Percentiles rank a stretch among this genome's conserved stretches.
Conservation (phyloP, 306 rosid genomes). For the Cucumis hystrix region DNA sequence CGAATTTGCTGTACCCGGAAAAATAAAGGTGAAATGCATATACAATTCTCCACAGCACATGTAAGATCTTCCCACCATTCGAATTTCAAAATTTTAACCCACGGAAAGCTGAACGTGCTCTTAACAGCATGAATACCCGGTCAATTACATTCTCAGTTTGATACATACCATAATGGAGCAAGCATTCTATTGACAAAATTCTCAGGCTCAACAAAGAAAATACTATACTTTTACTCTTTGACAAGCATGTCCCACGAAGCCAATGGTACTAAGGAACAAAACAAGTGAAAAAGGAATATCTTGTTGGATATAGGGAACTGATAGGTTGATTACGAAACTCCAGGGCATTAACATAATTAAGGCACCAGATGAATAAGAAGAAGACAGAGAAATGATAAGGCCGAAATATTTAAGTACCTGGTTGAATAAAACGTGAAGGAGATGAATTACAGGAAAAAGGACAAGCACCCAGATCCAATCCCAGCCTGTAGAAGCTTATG, state of each 20-base stretch:
- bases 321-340: not conserved
- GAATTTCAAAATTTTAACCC: not conserved
- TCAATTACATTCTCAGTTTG: not conserved
- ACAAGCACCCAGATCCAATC: slow-evolving; percentile 7
- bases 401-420: slow-evolving; percentile 17
- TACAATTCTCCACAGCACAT: not conserved
- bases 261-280: not conserved
- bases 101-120: not conserved
- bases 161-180: not conserved
- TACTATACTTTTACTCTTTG: not conserved
- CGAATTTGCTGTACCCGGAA: not conserved
- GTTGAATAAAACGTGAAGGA: not conserved
- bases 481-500: slow-evolving; percentile 8
- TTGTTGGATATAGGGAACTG: not conserved
- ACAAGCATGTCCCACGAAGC: not conserved
- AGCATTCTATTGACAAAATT: not conserved
- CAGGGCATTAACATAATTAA: not conserved
- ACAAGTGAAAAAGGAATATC: not conserved
- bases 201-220: not conserved
- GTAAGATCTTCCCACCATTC: not conserved
- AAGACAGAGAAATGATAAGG: not conserved
- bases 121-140: not conserved
- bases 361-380: not conserved
- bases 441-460: not conserved
- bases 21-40: not conserved